A percentile compares a stretch with the other conserved stretches of the same genome.
phyloP scores from a whole-genome alignment of 1,139 yeast species.

The Pichia sp. region DNA sequence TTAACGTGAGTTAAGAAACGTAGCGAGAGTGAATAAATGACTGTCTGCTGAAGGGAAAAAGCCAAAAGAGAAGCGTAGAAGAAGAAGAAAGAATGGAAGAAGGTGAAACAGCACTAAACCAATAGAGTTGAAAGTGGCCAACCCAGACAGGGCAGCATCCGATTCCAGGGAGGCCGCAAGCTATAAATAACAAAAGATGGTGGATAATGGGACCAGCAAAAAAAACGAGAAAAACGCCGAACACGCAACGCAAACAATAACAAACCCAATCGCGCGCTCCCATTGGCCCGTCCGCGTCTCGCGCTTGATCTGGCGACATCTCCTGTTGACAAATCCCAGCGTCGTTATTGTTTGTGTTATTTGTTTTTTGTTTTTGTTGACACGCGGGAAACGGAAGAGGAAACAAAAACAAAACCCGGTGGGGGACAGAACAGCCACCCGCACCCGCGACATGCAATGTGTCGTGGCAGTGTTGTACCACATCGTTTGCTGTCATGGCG shows the following conservation, averaged over 20 bases:
- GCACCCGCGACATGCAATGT: too few relatives aligned
- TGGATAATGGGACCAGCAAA: background rate
- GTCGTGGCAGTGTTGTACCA: background rate
- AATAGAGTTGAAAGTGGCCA: background rate
- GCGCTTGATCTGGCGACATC: background rate
- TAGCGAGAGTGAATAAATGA: background rate
- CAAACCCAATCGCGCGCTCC: background rate
- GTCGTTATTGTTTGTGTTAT: too few relatives aligned
- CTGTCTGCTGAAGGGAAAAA: background rate
- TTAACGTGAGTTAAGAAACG: background rate
- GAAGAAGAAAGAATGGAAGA: background rate
- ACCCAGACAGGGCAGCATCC: background rate
- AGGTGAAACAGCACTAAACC: background rate
- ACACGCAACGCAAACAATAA: background rate
- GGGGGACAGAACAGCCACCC: too few relatives aligned
- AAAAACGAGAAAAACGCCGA: background rate
- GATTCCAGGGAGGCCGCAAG: background rate
- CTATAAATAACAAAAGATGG: background rate
- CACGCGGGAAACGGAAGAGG: too few relatives aligned
- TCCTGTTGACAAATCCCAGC: background rate
- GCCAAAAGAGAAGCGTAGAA: background rate
- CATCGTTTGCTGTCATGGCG: background rate
- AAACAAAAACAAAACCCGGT: too few relatives aligned
- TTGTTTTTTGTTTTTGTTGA: too few relatives aligned
- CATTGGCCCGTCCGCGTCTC: background rate